These are phyloP conservation scores for Zangia roseola DNA, from an alignment of 768 basidiomycete species.

Conservation along the genomic window DNA sequence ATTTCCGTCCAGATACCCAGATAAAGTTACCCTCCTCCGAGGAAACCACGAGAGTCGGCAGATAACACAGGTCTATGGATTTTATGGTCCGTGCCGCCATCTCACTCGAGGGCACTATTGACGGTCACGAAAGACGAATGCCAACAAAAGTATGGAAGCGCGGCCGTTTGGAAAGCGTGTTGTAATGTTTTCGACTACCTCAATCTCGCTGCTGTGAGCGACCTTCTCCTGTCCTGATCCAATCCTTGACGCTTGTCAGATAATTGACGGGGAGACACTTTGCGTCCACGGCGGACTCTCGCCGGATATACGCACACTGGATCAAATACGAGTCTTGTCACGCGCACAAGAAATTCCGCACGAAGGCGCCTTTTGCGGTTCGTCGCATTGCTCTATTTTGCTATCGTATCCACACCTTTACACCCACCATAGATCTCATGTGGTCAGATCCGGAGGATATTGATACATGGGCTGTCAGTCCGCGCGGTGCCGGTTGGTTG, in stretches of 20 bases:
- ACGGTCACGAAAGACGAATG: slow-evolving; percentile 75
- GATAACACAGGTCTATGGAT: slow-evolving; percentile 99
- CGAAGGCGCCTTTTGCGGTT: slow-evolving; percentile 96
- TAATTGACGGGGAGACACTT: slow-evolving; percentile 88
- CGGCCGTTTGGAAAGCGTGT: slow-evolving; percentile 96
- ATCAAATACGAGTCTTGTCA: slow-evolving; percentile 90
- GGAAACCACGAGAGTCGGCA: slow-evolving; percentile 98
- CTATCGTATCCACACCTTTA: neutral
- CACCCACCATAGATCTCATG: slow-evolving; percentile 71
- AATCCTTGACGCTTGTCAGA: slow-evolving; percentile 43
- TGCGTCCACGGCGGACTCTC: slow-evolving; percentile 97
- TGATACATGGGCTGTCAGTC: slow-evolving; percentile 95
- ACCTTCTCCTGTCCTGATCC: neutral
- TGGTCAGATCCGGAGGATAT: slow-evolving; percentile 98
- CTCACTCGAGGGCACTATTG: neutral
- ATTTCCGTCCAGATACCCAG: slow-evolving; percentile 68
- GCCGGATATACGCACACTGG: slow-evolving; percentile 91
- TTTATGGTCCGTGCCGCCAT: slow-evolving; percentile 65
- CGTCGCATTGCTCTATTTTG: slow-evolving; percentile 15
- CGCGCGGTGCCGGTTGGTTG: slow-evolving; percentile 93
- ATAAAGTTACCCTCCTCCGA: slow-evolving; percentile 85
- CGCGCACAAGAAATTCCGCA: slow-evolving; percentile 98
- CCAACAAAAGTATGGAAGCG: slow-evolving; percentile 95
- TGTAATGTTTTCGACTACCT: slow-evolving; percentile 96
- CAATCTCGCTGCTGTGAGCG: slow-evolving; percentile 85